A percentile compares a stretch with the other conserved stretches of the same genome.
Conservation (phyloP, 257 asterid species). For the Fraxinus anomala region DNA sequence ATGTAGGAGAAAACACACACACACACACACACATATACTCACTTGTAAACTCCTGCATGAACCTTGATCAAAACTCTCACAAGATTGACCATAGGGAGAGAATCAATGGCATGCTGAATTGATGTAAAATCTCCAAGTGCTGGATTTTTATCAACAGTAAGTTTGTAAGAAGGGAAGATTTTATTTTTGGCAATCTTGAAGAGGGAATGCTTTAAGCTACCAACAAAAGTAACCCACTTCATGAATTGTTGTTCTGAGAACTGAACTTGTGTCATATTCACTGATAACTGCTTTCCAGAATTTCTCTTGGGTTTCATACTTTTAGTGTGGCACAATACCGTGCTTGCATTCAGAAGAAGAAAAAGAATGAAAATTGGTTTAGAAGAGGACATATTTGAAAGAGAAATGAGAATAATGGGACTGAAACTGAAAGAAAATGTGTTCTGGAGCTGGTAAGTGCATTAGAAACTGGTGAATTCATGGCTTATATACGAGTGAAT, state of each 20-base stretch:
- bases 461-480: background rate
- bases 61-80: conserved; percentile 75
- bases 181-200: conserved; percentile 71
- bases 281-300: conserved; percentile 33
- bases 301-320: conserved; percentile 44
- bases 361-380: conserved; percentile 28
- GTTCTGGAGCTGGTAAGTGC: conserved; percentile 21
- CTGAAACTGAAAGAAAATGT: conserved; percentile 3
- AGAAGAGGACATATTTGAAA: conserved; percentile 29
- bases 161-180: conserved; percentile 67
- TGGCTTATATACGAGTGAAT: background rate
- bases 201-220: conserved; percentile 67
- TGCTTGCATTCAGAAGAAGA: conserved; percentile 32
- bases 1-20: too few species aligned
- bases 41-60: conserved; percentile 91
- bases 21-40: conserved; percentile 27
- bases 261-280: conserved; percentile 51
- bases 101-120: conserved; percentile 84
- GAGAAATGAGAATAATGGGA: conserved; percentile 20
- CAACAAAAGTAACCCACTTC: conserved; percentile 81
- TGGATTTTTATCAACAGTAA: conserved; percentile 75
- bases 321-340: conserved; percentile 50
- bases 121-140: conserved; percentile 69
- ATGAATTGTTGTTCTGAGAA: conserved; percentile 73
- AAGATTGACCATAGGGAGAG: conserved; percentile 74